These are phyloP conservation scores for Xylogone sp. DNA, from an alignment of 2,329 filamentous ascomycete species.

Conservation along the genomic window DNA sequence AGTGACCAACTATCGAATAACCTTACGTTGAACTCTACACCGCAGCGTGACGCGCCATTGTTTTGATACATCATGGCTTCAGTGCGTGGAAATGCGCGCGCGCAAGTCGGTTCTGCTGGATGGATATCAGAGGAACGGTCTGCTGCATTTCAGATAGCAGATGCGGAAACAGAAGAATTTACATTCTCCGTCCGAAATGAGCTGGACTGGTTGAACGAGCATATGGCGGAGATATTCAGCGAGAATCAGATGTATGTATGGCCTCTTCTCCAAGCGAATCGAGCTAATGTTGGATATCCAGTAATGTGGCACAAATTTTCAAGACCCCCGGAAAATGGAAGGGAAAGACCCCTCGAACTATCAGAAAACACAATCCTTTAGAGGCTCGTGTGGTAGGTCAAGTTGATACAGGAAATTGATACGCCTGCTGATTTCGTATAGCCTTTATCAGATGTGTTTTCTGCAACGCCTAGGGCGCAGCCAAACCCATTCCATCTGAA, in stretches of 20 bases:
- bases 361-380: conserved; percentile 53
- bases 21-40: conserved; percentile 1
- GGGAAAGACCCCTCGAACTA: conserved; percentile 74
- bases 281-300: conserved; percentile 34
- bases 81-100: conserved; percentile 41
- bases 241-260: conserved; percentile 76
- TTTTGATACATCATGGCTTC: conserved; percentile 28
- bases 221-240: conserved; percentile 92
- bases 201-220: conserved; percentile 96
- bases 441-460: conserved; percentile 59
- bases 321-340: conserved; percentile 85
- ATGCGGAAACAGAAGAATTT: conserved; percentile 88
- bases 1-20: conserved; percentile 5
- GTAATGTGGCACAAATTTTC: conserved; percentile 91
- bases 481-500: conserved; percentile 35
- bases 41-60: conserved; percentile 24
- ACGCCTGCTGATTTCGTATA: conserved; percentile 29
- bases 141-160: conserved; percentile 70
- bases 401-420: background rate
- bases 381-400: conserved; percentile 61
- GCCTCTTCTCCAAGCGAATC: conserved; percentile 3
- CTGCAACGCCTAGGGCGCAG: conserved; percentile 49
- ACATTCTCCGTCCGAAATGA: conserved; percentile 89
- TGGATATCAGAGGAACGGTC: conserved; percentile 86
- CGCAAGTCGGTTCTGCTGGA: conserved; percentile 73